Percentiles rank a stretch among this genome's conserved stretches.
Evolutionary conservation across 179 eudicot species (phyloP).

Genomic region (Carnegiea gigantea): DNA sequence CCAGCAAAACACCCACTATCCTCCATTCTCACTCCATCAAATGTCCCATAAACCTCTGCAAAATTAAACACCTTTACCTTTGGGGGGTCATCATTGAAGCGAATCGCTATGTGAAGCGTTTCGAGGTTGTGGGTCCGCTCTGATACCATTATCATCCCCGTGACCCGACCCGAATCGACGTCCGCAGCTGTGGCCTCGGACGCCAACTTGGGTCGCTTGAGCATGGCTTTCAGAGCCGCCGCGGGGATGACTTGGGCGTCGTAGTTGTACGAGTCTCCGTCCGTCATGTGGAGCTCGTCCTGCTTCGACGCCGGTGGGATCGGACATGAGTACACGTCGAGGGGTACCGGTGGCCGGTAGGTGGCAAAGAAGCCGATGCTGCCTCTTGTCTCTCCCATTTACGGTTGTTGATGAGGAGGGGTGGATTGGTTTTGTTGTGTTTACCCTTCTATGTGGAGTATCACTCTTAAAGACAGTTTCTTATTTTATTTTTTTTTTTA

Average conservation of each 20-base stretch:
- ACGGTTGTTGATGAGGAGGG: neutral
- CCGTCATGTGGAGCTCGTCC: constrained; percentile 15
- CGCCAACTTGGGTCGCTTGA: constrained; percentile 9
- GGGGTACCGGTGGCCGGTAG: constrained; percentile 23
- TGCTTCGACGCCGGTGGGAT: neutral
- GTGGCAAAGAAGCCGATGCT: constrained; percentile 25
- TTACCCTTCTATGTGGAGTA: too few species aligned
- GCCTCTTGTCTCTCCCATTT: constrained; percentile 24
- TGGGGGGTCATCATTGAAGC: neutral
- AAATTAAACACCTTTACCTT: constrained; percentile 17
- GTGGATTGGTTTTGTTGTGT: neutral
- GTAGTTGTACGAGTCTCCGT: constrained; percentile 22
- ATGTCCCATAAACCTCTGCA: constrained; percentile 19
- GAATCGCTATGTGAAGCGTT: constrained; percentile 6
- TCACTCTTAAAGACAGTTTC: too few species aligned
- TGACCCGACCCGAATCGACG: constrained; percentile 20
- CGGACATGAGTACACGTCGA: constrained; percentile 24
- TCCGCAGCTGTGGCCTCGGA: constrained; percentile 6
- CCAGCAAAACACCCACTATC: constrained; percentile 31
- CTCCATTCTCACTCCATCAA: constrained; percentile 25
- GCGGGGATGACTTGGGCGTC: constrained; percentile 23
- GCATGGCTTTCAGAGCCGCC: constrained; percentile 18
- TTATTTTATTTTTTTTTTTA: too few species aligned
- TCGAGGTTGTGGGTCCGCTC: constrained; percentile 24
- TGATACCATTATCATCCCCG: constrained; percentile 24